A percentile compares a stretch with the other conserved stretches of the same genome.
Conservation (phyloP, 1,139 yeast genomes). For the Magnusiomyces paraingens region DNA sequence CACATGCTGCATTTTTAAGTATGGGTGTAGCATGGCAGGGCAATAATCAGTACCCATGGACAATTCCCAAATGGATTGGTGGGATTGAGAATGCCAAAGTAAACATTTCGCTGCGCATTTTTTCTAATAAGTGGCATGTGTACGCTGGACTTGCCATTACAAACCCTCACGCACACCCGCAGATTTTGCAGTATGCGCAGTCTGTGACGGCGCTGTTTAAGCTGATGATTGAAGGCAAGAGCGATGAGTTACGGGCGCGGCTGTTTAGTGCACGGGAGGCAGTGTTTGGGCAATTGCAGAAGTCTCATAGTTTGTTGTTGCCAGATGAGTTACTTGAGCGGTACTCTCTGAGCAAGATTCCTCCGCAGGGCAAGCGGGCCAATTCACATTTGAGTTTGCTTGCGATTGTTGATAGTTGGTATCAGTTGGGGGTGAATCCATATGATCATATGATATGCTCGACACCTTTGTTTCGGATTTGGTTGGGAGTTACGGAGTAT, state of each 20-base stretch:
- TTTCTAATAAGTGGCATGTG: slow-evolving; percentile 94
- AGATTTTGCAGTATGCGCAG: slow-evolving; percentile 80
- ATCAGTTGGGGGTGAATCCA: slow-evolving; percentile 74
- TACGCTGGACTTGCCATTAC: slow-evolving; percentile 96
- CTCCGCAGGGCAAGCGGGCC: slow-evolving; percentile 67
- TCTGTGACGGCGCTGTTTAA: slow-evolving; percentile 79
- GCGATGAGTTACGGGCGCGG: slow-evolving; percentile 51
- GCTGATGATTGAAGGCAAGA: slow-evolving; percentile 67
- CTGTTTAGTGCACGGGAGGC: slow-evolving; percentile 59
- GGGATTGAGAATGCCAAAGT: slow-evolving; percentile 95
- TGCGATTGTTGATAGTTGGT: slow-evolving; percentile 94
- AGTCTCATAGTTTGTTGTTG: slow-evolving; percentile 53
- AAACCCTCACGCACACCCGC: slow-evolving; percentile 89
- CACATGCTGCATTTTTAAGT: slow-evolving; percentile 93
- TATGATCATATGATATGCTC: slow-evolving; percentile 96
- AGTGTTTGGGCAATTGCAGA: slow-evolving; percentile 61
- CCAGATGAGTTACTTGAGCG: slow-evolving; percentile 76
- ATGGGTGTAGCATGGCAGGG: slow-evolving; percentile 98
- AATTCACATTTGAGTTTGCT: slow-evolving; percentile 84
- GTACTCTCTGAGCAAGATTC: slow-evolving; percentile 69
- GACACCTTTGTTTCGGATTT: slow-evolving; percentile 85
- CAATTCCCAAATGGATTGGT: slow-evolving; percentile 77
- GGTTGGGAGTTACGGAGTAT: slow-evolving; percentile 90
- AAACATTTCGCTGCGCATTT: slow-evolving; percentile 84
- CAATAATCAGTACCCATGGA: slow-evolving; percentile 87